Evolutionary conservation across 495 filamentous ascomycete genomes (phyloP).

Genomic region (Penicillium malachiteum): DNA sequence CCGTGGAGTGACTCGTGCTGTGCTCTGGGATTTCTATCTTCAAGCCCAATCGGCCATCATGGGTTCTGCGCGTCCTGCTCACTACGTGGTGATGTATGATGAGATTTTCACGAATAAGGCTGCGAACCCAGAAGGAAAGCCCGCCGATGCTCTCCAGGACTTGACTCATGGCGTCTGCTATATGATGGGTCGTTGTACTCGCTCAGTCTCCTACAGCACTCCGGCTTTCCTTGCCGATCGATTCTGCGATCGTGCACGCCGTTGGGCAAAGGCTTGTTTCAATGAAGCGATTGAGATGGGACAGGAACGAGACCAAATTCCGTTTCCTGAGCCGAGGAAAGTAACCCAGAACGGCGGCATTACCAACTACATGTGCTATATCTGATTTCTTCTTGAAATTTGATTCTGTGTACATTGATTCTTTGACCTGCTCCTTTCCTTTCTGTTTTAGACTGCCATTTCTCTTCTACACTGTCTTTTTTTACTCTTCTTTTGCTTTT

Average conservation of each 20-base stretch:
- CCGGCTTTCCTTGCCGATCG: constrained; percentile 75
- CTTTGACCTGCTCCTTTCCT: too few relatives aligned
- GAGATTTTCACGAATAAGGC: constrained; percentile 56
- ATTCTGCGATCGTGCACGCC: constrained; percentile 66
- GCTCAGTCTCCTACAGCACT: constrained; percentile 69
- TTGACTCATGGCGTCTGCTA: constrained; percentile 73
- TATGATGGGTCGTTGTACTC: constrained; percentile 73
- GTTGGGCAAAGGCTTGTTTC: constrained; percentile 48
- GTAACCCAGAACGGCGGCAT: too few relatives aligned
- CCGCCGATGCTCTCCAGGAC: constrained; percentile 55
- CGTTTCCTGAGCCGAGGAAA: too few relatives aligned
- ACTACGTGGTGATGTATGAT: constrained; percentile 72
- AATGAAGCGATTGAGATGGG: neutral
- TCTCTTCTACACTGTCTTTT: too few relatives aligned
- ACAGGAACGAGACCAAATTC: neutral
- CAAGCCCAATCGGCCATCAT: constrained; percentile 77
- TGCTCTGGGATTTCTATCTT: constrained; percentile 75
- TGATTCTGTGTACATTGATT: neutral
- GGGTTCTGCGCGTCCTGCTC: constrained; percentile 73
- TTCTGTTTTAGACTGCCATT: too few relatives aligned
- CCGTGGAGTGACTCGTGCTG: constrained; percentile 70
- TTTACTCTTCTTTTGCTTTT: too few relatives aligned
- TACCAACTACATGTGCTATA: neutral
- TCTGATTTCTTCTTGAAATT: neutral
- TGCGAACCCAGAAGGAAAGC: constrained; percentile 24